Evolutionary conservation across 1,139 yeast genomes (phyloP), one percentile per base, ranked within the genome.

Genomic region (Lodderomyces elongisporus): DNA sequence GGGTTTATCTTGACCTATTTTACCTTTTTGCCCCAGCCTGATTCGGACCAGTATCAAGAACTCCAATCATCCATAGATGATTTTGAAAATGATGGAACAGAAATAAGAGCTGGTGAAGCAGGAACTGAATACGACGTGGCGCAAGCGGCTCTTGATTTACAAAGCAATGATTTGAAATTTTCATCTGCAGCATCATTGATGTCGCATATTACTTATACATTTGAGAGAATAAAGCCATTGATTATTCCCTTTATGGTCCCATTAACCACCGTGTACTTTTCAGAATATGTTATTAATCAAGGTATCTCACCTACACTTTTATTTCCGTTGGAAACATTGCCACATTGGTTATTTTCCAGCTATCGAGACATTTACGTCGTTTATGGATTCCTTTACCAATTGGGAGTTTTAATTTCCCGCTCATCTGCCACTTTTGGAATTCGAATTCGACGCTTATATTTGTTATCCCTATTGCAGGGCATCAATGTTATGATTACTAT

Each of bases 341-440:
- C 95, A 0, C 39, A 32, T 12, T 67, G 72, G 71, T 45, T 67
- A 7, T 85, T 88, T 50, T 52, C 64, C 3, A 63, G 74, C 14
- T 85, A 75, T 54, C 68, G 97, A 42, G 98, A 91, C 47, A 82
- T 85, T 6, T 91, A 91, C 53, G 97, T 91, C 15, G 80, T 88
- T 0, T 91, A 91, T 51, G 95, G 96, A n/a, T 83, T 94, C 5
- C 56, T 89, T 3, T 91, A 91, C 51, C 97, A 91, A 54, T 55
- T 87, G 5, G 98, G 98, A 5, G 98, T 91, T 0, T 87, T 89
- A 48, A 71, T 91, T 1, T 87, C 96, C 2, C 66, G 97, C 37
- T 84, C 96, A 0, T 85, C 95, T 1, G 79, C 85, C 1, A 67
- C 78, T 5, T 67, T 80, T 38, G 71, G 71, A 2, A 48, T 85